phyloP scores from a whole-genome alignment of 1,284 basidiomycete species.

The Ustilago hordei region DNA sequence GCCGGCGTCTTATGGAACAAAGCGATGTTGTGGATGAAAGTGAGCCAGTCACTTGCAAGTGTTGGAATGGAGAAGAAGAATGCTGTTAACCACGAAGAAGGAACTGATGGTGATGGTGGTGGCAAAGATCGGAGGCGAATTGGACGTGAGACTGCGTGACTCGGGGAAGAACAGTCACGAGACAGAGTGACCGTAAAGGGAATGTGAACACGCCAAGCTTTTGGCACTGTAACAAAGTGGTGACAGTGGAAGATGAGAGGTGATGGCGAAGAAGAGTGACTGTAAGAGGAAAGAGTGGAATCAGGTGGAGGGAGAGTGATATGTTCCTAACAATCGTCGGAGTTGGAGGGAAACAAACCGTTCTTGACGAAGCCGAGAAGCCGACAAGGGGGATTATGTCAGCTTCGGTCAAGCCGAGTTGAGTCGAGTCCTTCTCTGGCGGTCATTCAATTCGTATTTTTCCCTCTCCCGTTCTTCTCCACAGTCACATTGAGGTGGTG shows the following conservation, averaged over 20 bases:
- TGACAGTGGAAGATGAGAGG: background rate
- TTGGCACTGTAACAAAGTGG: background rate
- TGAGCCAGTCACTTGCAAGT: slow-evolving; percentile 25
- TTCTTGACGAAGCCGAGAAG: too few species aligned
- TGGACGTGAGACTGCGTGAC: background rate
- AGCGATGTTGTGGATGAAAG: background rate
- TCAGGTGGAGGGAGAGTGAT: background rate
- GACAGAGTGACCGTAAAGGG: slow-evolving; percentile 8
- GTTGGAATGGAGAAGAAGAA: background rate
- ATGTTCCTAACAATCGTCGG: background rate
- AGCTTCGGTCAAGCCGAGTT: too few species aligned
- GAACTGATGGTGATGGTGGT: slow-evolving; percentile 18
- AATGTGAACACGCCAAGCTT: background rate
- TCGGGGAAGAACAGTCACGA: background rate
- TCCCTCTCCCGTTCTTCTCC: too few species aligned
- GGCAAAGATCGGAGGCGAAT: background rate
- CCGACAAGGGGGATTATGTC: too few species aligned
- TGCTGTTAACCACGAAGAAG: slow-evolving; percentile 8
- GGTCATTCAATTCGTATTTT: background rate
- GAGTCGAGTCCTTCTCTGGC: too few species aligned
- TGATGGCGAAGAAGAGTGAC: background rate
- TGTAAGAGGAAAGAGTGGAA: slow-evolving; percentile 7
- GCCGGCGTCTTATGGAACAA: slow-evolving; percentile 20
- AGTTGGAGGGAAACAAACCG: too few species aligned
- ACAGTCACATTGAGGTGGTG: too few species aligned